Base-by-base conservation (phyloP, 208 protist species). In the Porcisia hertigi region DNA sequence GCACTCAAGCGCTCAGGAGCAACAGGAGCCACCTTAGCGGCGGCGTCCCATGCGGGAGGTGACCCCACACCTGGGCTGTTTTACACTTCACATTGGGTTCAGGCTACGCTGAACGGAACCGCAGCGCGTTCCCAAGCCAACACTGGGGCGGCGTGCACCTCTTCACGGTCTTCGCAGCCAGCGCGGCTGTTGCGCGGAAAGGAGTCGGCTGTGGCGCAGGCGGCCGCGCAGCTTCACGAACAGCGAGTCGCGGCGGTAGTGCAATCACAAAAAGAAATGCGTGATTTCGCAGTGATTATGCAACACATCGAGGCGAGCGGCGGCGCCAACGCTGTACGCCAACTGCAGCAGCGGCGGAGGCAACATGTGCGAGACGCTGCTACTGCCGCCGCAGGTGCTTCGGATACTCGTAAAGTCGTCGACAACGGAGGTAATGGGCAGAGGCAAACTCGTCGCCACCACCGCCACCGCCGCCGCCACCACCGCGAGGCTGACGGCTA, bases 221-320 rank as follows among this genome's bases (percentile, higher is more conserved):
- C 55, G 6, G 77, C 77, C 12, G 76, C 82, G 60, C 79, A 69
- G 23, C 85, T 87, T 43, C 81, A 89, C 66, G 85, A 83, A 71
- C 76, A 77, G 8, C 85, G 77, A 54, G 71, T 87, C 18, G 66
- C 75, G 34, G 74, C 62, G 52, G 86, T 77, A 12, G 23, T 79
- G 59, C 69, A 83, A 41, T 89, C 86, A 0, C 86, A 89, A 70
- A 54, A 77, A 6, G 81, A 89, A 23, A 86, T 89, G 76, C 76
- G 77, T 36, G 73, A 81, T 54, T 89, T 89, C 43, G 71, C 80
- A 53, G 73, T 34, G 34, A 77, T 86, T 11, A 67, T 89, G 76
- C 77, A 76, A 3, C 64, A 76, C 20, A 76, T 87, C 12, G 86
- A 89, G 69, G 82, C 80, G n/a, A 57, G 79, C 12, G 62, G 66